Percentiles rank a stretch among this genome's conserved stretches.
phyloP scores from a whole-genome alignment of 1,139 yeast genomes.

The Suhomyces coccinellae region DNA sequence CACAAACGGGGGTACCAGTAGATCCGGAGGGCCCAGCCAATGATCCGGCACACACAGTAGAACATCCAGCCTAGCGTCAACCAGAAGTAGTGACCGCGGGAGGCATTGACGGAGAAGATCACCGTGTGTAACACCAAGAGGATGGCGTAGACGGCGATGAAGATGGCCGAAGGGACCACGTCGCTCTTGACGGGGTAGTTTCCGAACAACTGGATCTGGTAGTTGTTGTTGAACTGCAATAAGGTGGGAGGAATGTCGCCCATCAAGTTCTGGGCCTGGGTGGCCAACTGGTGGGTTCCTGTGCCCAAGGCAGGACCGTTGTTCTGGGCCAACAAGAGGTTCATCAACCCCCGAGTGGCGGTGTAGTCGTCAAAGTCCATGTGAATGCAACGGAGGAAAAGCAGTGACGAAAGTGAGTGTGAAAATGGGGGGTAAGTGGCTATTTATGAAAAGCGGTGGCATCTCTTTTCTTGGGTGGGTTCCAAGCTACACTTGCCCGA shows the following conservation, averaged over 20 bases:
- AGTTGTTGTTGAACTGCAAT: constrained; percentile 20
- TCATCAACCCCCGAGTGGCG: constrained; percentile 19
- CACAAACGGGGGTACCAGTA: constrained; percentile 32
- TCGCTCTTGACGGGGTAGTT: constrained; percentile 33
- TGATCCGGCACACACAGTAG: constrained; percentile 29
- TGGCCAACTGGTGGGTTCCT: constrained; percentile 22
- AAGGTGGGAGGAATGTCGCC: constrained; percentile 29
- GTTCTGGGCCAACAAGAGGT: constrained; percentile 19
- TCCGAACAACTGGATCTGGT: constrained; percentile 37
- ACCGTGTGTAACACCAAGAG: constrained; percentile 27
- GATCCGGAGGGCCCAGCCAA: constrained; percentile 35
- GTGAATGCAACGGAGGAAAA: background rate
- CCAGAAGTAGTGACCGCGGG: constrained; percentile 40
- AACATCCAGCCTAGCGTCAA: constrained; percentile 34
- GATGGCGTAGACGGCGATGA: constrained; percentile 31
- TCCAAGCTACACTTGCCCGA: constrained; percentile 6
- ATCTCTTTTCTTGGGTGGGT: background rate
- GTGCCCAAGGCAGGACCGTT: constrained; percentile 21
- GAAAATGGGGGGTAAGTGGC: background rate
- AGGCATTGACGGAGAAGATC: constrained; percentile 31
- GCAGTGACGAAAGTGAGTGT: background rate
- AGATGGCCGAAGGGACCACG: constrained; percentile 32
- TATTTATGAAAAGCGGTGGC: constrained; percentile 2
- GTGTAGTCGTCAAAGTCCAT: constrained; percentile 10
- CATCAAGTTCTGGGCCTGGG: constrained; percentile 22